Evolutionary conservation across 441 rosid species (phyloP).

Genomic region (Jatropha multifida): DNA sequence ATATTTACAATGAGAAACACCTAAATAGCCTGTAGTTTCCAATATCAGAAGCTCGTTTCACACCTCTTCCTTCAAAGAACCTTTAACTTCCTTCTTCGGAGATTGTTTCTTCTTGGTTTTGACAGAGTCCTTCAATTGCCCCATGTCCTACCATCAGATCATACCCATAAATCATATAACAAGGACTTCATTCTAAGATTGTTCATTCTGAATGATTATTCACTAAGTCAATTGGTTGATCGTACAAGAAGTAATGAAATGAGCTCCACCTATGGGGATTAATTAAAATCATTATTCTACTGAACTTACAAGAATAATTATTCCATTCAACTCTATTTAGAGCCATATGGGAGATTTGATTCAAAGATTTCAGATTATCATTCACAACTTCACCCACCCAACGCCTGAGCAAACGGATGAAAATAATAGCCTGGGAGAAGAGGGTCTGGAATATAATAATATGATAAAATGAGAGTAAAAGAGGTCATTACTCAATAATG

Average conservation of each 20-base stretch:
- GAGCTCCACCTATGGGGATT: background rate
- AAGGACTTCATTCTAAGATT: background rate
- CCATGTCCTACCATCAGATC: constrained; percentile 43
- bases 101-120: constrained; percentile 44
- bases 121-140: constrained; percentile 34
- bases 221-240: background rate
- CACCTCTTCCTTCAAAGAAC: constrained; percentile 80
- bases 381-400: constrained; percentile 5
- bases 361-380: constrained; percentile 10
- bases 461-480: background rate
- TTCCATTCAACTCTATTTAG: constrained; percentile 16
- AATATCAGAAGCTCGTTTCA: constrained; percentile 14
- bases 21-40: constrained; percentile 3
- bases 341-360: constrained; percentile 19
- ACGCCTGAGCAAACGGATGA: constrained; percentile 8
- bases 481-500: constrained; percentile 13
- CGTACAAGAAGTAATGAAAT: background rate
- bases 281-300: constrained; percentile 1
- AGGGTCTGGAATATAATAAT: background rate
- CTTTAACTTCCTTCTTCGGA: constrained; percentile 43
- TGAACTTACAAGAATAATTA: constrained; percentile 3
- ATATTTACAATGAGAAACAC: constrained; percentile 5
- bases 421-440: background rate
- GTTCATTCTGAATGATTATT: background rate
- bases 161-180: background rate